Base-by-base conservation (phyloP, 148 eudicot species). In the Rhododendron molle region DNA sequence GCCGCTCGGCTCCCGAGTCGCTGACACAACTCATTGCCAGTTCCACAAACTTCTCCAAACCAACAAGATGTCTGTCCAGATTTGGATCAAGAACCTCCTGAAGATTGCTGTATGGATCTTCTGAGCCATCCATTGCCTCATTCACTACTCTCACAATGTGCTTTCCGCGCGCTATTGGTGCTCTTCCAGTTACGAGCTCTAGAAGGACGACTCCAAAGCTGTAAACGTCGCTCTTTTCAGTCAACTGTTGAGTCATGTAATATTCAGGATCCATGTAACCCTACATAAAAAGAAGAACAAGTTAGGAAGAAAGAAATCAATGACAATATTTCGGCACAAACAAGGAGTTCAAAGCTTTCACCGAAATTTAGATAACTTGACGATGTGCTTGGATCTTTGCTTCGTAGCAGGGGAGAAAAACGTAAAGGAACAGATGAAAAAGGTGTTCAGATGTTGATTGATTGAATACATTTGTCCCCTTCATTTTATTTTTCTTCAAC, bases 221-320 rank as follows among this genome's bases (percentile, higher is more conserved):
- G 26, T 34, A 82, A 38, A 82, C 73, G 13, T 82, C 74, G n/a
- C 84, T 82, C 84, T 82, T 82, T 26, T 82, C 84, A 3, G 84
- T 82, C 74, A 81, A 81, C 72, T 81, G 83, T 54, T 34, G 83
- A 40, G 69, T 81, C 83, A 54, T 81, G 69, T 81, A 54, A 23
- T 81, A 81, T 26, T 81, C 83, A 81, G 47, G 83, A 62, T 82
- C 84, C 84, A 82, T 21, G 84, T 40, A 82, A 4, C 84, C 84
- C 84, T 82, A 3, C 36, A 62, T 40, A 77, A 4, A 58, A 10
- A 56, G 44, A 62, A 34, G 18, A 82, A 54, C 20, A 21, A 80
- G 26, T 50, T 52, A 54, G 58, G 8, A 9, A 46, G 3, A 32
- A 71, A 4, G 0, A 20, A 81, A 34, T 32, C 62, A 30, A 30